Evolutionary conservation across 2,329 filamentous ascomycete species (phyloP).

Genomic region (Sordariomycetes sp.): DNA sequence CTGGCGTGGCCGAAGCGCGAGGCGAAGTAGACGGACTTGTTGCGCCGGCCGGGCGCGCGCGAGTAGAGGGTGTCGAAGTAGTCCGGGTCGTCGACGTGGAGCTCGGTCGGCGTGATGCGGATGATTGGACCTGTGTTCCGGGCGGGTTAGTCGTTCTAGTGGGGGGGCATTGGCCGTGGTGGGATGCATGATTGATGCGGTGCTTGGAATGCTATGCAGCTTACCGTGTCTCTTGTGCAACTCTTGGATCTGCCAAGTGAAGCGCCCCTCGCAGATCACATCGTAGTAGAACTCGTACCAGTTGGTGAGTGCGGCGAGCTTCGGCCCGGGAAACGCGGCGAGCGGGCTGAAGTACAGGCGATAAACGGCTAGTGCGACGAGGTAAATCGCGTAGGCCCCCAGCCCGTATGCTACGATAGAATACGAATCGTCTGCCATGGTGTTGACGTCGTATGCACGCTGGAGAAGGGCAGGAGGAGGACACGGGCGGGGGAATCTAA

Average conservation of each 20-base stretch:
- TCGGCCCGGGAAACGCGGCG: conserved; percentile 18
- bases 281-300: conserved; percentile 22
- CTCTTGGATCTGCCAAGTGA: conserved; percentile 15
- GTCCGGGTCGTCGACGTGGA: conserved; percentile 16
- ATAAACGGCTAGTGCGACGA: conserved; percentile 8
- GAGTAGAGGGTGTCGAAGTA: conserved; percentile 14
- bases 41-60: conserved; percentile 3
- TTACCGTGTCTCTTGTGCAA: conserved; percentile 24
- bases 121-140: conserved; percentile 18
- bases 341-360: conserved; percentile 15
- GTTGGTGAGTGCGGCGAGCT: conserved; percentile 17
- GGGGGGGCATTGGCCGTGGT: too few species aligned
- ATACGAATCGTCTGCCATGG: background rate
- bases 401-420: background rate
- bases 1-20: conserved; percentile 6
- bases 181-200: too few species aligned
- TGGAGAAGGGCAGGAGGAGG: background rate
- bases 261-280: conserved; percentile 15
- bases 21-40: conserved; percentile 6
- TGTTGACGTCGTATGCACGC: background rate
- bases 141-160: background rate
- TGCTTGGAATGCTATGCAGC: background rate
- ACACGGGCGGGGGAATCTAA: too few species aligned
- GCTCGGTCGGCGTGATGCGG: conserved; percentile 22
- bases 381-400: conserved; percentile 3